Percentiles rank a stretch among this genome's conserved stretches.
These are phyloP conservation scores for Neospermospora avenae DNA, from an alignment of 2,329 filamentous ascomycete genomes.

Conservation along the genomic window DNA sequence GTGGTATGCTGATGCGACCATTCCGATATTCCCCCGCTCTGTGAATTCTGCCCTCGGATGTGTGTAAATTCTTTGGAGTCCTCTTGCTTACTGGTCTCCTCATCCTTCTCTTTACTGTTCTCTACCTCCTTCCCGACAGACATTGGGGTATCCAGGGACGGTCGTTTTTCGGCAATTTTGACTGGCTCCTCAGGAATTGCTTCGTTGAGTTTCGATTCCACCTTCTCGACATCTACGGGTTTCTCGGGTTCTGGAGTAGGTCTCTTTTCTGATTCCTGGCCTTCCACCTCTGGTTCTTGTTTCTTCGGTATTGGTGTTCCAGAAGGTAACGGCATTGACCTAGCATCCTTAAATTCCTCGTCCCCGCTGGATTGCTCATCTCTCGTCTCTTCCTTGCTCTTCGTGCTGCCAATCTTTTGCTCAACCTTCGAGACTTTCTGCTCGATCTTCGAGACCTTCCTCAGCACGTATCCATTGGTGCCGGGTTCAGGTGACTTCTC, in stretches of 20 bases:
- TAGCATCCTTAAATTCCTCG: constrained; percentile 41
- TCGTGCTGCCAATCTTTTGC: constrained; percentile 7
- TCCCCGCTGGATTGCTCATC: constrained; percentile 37
- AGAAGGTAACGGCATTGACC: constrained; percentile 31
- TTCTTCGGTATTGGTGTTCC: constrained; percentile 21
- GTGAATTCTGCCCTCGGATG: constrained; percentile 24
- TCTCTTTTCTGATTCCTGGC: background rate
- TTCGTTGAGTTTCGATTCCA: background rate
- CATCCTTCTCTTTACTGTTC: background rate
- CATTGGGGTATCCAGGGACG: constrained; percentile 1
- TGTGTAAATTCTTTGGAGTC: constrained; percentile 17
- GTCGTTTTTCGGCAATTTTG: constrained; percentile 7
- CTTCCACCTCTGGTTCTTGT: constrained; percentile 12
- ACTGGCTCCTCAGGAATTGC: background rate
- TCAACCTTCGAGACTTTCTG: constrained; percentile 1
- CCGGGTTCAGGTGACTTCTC: constrained; percentile 1
- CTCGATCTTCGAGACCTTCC: background rate
- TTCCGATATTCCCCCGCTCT: constrained; percentile 55
- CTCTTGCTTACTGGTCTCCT: background rate
- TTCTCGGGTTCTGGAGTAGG: constrained; percentile 1
- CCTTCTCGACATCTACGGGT: constrained; percentile 9
- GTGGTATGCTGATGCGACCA: constrained; percentile 84
- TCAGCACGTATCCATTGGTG: constrained; percentile 16
- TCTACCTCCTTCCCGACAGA: background rate
- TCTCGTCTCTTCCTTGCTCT: constrained; percentile 17